Conservation (phyloP, 495 filamentous ascomycete species). For the Hypoxylon fragiforme region DNA sequence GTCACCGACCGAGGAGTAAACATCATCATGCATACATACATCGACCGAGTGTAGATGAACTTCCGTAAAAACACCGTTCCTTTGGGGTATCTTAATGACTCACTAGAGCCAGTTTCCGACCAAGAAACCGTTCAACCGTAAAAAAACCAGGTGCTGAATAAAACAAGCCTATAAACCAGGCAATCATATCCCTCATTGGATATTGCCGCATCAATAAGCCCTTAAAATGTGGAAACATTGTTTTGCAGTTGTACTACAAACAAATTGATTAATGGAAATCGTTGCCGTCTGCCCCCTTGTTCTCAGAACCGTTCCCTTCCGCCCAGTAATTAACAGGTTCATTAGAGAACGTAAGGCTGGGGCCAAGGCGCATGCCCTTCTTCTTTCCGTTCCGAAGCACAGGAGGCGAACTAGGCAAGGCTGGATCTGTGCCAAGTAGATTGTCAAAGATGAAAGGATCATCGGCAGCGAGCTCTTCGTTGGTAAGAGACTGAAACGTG, state of each 20-base stretch:
- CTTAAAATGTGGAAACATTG: too few species aligned
- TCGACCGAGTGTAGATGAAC: too few species aligned
- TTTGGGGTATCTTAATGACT: background rate
- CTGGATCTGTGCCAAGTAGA: background rate
- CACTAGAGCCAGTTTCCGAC: background rate
- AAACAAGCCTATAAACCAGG: too few species aligned
- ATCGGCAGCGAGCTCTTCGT: conserved; percentile 37
- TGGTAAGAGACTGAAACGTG: conserved; percentile 45
- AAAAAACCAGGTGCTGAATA: too few species aligned
- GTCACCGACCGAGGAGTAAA: too few species aligned
- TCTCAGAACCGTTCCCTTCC: too few species aligned
- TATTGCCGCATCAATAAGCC: too few species aligned
- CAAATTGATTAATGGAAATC: too few species aligned
- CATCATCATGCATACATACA: background rate
- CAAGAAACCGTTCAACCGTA: background rate
- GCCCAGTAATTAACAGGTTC: too few species aligned
- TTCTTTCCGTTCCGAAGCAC: background rate
- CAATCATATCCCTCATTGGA: too few species aligned
- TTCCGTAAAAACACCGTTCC: background rate
- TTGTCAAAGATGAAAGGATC: background rate
- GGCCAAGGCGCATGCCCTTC: background rate
- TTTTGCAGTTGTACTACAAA: too few species aligned
- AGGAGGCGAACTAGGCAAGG: background rate
- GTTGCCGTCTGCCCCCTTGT: too few species aligned
- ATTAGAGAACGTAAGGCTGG: background rate